Conservation (phyloP, 208 protist species). For the Wallacemonas rigidus region DNA sequence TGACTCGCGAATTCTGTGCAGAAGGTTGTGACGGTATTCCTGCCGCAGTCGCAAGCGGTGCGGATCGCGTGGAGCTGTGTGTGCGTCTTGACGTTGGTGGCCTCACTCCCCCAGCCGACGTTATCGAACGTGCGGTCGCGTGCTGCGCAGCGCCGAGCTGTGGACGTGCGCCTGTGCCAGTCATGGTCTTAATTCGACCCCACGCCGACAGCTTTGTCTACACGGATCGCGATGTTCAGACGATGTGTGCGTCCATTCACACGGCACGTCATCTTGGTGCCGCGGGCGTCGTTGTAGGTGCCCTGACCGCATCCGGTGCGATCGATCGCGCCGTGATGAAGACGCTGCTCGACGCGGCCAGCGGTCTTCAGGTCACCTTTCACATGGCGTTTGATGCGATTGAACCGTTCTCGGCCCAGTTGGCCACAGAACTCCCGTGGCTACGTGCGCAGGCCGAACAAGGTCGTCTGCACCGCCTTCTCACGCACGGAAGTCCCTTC, state of each 20-base stretch:
- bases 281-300: not conserved
- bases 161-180: not conserved
- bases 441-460: not conserved
- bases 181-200: not conserved
- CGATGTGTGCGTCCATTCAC: not conserved
- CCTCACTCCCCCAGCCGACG: not conserved
- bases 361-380: not conserved
- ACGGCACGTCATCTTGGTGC: not conserved
- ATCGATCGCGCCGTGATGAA: not conserved
- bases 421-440: not conserved
- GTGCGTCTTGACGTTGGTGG: not conserved
- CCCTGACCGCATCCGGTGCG: not conserved
- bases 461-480: not conserved
- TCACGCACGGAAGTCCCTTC: not conserved
- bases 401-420: not conserved
- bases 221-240: not conserved
- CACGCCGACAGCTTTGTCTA: not conserved
- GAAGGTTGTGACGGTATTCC: not conserved
- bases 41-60: not conserved
- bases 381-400: slow-evolving; percentile 1
- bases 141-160: too few relatives aligned
- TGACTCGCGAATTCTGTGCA: not conserved
- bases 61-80: not conserved
- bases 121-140: not conserved
- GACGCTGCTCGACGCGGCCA: not conserved